Percentiles rank a stretch among this genome's conserved stretches.
phyloP scores from a whole-genome alignment of 2,329 filamentous ascomycete genomes.

The Plectosphaerella cucumerina region DNA sequence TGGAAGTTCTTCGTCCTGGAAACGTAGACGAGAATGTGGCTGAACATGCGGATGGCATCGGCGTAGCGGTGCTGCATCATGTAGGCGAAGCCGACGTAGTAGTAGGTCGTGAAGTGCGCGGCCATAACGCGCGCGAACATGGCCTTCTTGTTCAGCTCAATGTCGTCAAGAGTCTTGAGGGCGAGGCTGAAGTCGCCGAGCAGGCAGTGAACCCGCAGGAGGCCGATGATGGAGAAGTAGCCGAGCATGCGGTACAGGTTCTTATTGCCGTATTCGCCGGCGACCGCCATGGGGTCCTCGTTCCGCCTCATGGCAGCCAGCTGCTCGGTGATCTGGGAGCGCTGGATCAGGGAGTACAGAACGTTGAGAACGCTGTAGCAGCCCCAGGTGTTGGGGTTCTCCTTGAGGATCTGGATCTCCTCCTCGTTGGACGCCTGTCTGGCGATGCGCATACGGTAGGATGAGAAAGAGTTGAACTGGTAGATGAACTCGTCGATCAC shows the following conservation, averaged over 20 bases:
- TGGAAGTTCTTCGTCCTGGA: constrained; percentile 99
- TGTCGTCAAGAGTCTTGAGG: constrained; percentile 97
- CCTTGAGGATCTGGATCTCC: constrained; percentile 84
- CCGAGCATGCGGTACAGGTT: constrained; percentile 97
- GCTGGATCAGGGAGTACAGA: constrained; percentile 96
- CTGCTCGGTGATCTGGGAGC: constrained; percentile 97
- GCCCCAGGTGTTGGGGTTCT: constrained; percentile 98
- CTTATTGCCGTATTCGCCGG: constrained; percentile 91
- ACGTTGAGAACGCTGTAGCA: constrained; percentile 99
- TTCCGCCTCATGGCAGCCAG: constrained; percentile 89
- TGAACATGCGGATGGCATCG: constrained; percentile 99
- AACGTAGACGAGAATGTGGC: constrained; percentile 98
- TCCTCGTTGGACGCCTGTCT: constrained; percentile 81
- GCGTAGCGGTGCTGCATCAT: constrained; percentile 99
- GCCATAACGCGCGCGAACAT: constrained; percentile 99
- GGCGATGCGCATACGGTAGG: constrained; percentile 89
- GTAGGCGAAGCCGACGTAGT: constrained; percentile 99
- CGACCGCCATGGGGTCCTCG: constrained; percentile 82
- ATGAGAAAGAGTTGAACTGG: constrained; percentile 99
- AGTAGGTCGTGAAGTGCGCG: constrained; percentile 99
- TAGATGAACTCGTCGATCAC: constrained; percentile 99
- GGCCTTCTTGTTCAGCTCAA: constrained; percentile 99
- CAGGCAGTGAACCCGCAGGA: constrained; percentile 92
- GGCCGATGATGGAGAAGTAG: constrained; percentile 98
- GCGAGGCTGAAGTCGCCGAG: constrained; percentile 97